Conservation (phyloP, 2,329 filamentous ascomycete genomes). For the Xylaria digitata region DNA sequence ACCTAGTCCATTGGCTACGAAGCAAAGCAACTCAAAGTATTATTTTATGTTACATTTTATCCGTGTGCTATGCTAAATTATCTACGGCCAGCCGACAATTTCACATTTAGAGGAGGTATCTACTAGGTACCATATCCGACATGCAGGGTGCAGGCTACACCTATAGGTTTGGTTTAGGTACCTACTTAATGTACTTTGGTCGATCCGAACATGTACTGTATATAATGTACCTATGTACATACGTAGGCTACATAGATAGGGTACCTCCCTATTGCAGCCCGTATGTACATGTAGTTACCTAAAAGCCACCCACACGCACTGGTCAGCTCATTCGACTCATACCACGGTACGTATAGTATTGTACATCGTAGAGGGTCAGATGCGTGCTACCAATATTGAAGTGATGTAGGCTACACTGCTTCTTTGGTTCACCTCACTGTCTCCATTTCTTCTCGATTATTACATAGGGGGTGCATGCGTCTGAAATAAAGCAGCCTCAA, state of each 20-base stretch:
- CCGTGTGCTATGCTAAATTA: neutral
- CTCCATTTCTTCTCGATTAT: constrained; percentile 24
- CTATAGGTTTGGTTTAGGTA: too few species aligned
- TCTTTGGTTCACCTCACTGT: constrained; percentile 32
- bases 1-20: constrained; percentile 12
- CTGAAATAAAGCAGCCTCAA: constrained; percentile 37
- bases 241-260: too few species aligned
- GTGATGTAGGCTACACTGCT: constrained; percentile 8
- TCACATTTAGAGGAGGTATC: neutral
- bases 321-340: constrained; percentile 35
- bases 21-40: constrained; percentile 8
- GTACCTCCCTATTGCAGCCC: constrained; percentile 24
- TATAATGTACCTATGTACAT: too few species aligned
- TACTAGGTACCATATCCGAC: too few species aligned
- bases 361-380: constrained; percentile 20
- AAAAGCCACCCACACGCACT: constrained; percentile 28
- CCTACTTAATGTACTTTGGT: too few species aligned
- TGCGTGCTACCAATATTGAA: constrained; percentile 7
- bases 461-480: constrained; percentile 11
- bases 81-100: constrained; percentile 10
- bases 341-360: constrained; percentile 34
- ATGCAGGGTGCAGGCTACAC: too few species aligned
- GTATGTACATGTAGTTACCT: constrained; percentile 43
- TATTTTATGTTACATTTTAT: constrained; percentile 13
- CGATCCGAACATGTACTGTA: too few species aligned